Evolutionary conservation across 2,329 filamentous ascomycete genomes (phyloP).

Genomic region (Cordyceps farinosa): DNA sequence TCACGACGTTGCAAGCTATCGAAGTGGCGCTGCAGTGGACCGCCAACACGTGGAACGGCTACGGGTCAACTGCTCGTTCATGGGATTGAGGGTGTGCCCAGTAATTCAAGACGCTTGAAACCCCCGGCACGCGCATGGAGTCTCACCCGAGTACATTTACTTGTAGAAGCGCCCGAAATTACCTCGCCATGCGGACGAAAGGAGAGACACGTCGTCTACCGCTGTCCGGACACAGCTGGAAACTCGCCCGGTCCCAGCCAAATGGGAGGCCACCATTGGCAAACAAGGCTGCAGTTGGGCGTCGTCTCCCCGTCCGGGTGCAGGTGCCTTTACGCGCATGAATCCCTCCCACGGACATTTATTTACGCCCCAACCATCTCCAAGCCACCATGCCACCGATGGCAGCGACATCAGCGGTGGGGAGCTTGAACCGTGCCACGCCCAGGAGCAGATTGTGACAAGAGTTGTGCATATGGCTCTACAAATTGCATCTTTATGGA

Average conservation of each 20-base stretch:
- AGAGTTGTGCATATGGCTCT: background rate
- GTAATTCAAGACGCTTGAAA: background rate
- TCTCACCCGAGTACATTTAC: background rate
- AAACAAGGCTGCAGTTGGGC: constrained; percentile 9
- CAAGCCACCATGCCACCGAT: constrained; percentile 12
- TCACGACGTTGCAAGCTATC: constrained; percentile 6
- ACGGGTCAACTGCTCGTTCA: constrained; percentile 7
- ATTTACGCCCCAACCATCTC: background rate
- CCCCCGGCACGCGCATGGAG: background rate
- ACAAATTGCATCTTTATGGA: background rate
- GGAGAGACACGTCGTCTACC: background rate
- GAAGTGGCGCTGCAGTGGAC: constrained; percentile 16
- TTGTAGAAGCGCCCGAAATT: constrained; percentile 1
- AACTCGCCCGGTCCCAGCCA: background rate
- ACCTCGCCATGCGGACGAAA: background rate
- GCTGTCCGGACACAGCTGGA: background rate
- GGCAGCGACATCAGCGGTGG: background rate
- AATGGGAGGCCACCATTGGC: background rate
- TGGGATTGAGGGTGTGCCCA: background rate
- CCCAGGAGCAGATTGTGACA: background rate
- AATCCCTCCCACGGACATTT: background rate
- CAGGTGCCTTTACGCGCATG: background rate
- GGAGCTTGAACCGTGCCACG: background rate
- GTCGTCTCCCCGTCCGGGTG: background rate
- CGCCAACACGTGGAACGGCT: constrained; percentile 13